These are phyloP conservation scores for Microsporum ferrugineum DNA, from an alignment of 2,329 filamentous ascomycete genomes.

Conservation along the genomic window DNA sequence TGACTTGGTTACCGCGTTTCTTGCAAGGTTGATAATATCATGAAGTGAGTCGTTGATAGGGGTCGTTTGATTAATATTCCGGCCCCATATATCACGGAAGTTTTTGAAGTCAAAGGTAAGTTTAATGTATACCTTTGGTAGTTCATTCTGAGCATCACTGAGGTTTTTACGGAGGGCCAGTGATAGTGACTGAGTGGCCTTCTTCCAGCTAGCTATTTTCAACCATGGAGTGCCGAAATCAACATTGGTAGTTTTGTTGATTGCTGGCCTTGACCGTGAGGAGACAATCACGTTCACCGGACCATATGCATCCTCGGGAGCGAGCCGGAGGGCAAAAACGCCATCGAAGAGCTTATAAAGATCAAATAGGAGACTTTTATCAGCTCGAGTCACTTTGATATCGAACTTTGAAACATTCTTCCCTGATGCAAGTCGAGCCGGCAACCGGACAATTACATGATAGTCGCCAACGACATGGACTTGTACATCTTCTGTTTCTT, in stretches of 20 bases:
- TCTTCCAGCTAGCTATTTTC: constrained; percentile 38
- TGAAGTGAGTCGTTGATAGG: not conserved
- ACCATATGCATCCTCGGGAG: constrained; percentile 40
- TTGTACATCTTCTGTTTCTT: constrained; percentile 28
- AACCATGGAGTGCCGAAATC: constrained; percentile 39
- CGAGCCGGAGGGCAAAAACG: constrained; percentile 42
- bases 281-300: constrained; percentile 39
- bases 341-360: constrained; percentile 41
- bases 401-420: constrained; percentile 38
- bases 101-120: constrained; percentile 30
- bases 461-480: constrained; percentile 44
- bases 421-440: constrained; percentile 30
- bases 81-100: constrained; percentile 19
- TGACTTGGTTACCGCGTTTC: not conserved
- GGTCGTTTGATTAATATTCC: not conserved
- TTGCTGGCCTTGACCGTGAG: constrained; percentile 25
- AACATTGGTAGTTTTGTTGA: constrained; percentile 28
- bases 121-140: constrained; percentile 29
- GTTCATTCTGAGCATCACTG: constrained; percentile 27
- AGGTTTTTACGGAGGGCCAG: constrained; percentile 29
- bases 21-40: not conserved
- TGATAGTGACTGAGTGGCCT: constrained; percentile 27
- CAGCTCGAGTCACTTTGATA: constrained; percentile 38
- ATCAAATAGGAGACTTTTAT: constrained; percentile 32
- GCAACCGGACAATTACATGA: constrained; percentile 43